Evolutionary conservation across 208 protist species (phyloP), one percentile per base, ranked within the genome.

Genomic region (Leishmania mexicana): DNA sequence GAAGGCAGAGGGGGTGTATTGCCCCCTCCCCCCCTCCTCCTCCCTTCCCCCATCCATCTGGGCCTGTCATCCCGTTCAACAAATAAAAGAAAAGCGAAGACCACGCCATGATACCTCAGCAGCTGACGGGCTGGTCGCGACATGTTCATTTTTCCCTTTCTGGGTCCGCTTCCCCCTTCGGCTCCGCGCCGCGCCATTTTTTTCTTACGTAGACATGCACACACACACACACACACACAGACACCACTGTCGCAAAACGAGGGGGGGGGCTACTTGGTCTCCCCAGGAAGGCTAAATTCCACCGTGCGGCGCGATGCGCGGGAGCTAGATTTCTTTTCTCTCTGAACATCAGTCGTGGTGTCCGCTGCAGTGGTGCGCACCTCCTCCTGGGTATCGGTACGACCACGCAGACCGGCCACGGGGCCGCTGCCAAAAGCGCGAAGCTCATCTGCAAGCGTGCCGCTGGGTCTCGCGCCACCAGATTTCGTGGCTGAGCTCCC

Each of bases 221-320:
- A 76, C 47, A 7, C 19, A 19, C 47, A 58, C 45, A 49, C 8
- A 21, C 70, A 42, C 28, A 35, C 76, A 38, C 38, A 74, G 28
- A 75, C 71, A 58, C 45, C 31, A 35, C 28, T 31, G n/a, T 42
- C 28, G 21, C 45, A 38, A 19, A 31, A n/a, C 21, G 8, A 35
- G 31, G 31, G 31, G 31, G 4, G n/a, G 51, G 49, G 35, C 49
- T 76, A 53, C 72, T 76, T 13, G 1, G 74, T 65, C 17, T 81
- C 62, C 11, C 54, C 58, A 51, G 75, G 79, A 38, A 85, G 54
- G 31, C 35, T 73, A n/a, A 85, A 85, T 38, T 76, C 76, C 0
- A 85, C 82, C 10, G 71, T 85, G 8, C 77, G 76, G 42, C 58
- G 67, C 62, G 72, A 78, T 15, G 77, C 31, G 42, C 65, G 67